Evolutionary conservation across 2,329 filamentous ascomycete species (phyloP).

Genomic region (Apiospora sp.): DNA sequence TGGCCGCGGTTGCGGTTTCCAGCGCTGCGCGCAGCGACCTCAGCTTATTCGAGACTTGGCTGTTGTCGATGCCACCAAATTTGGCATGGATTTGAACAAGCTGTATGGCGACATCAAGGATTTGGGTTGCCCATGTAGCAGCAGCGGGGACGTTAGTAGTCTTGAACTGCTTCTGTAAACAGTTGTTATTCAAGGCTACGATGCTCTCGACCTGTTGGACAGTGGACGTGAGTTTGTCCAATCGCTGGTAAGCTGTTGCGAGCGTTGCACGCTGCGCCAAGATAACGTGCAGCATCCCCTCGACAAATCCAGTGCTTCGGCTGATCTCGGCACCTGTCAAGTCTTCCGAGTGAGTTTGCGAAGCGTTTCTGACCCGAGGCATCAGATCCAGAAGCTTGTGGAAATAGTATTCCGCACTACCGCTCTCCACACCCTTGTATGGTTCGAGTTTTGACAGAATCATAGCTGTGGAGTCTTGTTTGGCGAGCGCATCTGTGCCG

Average conservation of each 20-base stretch:
- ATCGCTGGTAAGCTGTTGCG: constrained; percentile 46
- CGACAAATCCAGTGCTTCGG: constrained; percentile 84
- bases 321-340: constrained; percentile 81
- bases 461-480: constrained; percentile 74
- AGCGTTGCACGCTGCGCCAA: constrained; percentile 66
- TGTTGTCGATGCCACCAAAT: constrained; percentile 63
- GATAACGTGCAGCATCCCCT: constrained; percentile 78
- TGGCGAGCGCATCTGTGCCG: constrained; percentile 73
- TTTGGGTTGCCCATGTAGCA: constrained; percentile 70
- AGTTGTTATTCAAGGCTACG: constrained; percentile 35
- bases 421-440: constrained; percentile 43
- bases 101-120: constrained; percentile 69
- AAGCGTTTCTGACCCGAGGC: constrained; percentile 70
- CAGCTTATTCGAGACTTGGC: constrained; percentile 53
- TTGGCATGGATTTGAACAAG: constrained; percentile 73
- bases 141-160: constrained; percentile 39
- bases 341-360: constrained; percentile 82
- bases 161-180: constrained; percentile 31
- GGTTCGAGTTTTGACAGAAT: constrained; percentile 69
- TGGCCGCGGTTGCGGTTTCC: constrained; percentile 49
- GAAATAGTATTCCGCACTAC: constrained; percentile 74
- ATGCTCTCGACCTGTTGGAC: constrained; percentile 49
- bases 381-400: constrained; percentile 81
- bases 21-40: constrained; percentile 59
- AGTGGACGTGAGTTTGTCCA: constrained; percentile 48